Percentiles rank a stretch among this genome's conserved stretches.
phyloP scores from a whole-genome alignment of 1,284 basidiomycete genomes.

The Trichosporon inkin region DNA sequence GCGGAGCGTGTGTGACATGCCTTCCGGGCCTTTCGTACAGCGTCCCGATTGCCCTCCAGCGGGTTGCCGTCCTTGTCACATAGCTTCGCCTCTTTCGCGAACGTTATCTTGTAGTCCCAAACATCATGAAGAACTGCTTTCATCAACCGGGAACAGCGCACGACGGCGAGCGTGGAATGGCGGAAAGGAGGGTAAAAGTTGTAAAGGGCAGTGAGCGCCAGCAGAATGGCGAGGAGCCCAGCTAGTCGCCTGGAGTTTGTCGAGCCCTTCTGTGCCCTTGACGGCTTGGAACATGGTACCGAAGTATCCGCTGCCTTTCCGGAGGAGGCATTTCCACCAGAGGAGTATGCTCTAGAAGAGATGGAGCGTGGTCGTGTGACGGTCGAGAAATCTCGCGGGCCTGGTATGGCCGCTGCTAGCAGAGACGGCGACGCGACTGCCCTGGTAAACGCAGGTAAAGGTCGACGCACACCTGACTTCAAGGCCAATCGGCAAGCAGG shows the following conservation, averaged over 20 bases:
- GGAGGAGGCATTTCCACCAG: too few species aligned
- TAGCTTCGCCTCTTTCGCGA: slow-evolving; percentile 53
- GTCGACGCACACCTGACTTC: not conserved
- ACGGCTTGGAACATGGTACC: not conserved
- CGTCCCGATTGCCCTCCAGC: slow-evolving; percentile 53
- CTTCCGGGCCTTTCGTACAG: slow-evolving; percentile 60
- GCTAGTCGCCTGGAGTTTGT: not conserved
- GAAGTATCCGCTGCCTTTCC: too few species aligned
- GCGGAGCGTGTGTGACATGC: slow-evolving; percentile 79
- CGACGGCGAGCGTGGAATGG: slow-evolving; percentile 51
- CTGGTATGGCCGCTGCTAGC: too few species aligned
- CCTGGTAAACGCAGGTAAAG: too few species aligned
- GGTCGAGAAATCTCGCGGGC: not conserved
- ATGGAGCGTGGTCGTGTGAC: not conserved
- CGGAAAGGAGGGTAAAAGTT: slow-evolving; percentile 50
- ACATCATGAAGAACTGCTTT: slow-evolving; percentile 55
- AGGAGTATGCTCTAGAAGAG: not conserved
- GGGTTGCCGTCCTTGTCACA: slow-evolving; percentile 25
- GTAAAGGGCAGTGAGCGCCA: slow-evolving; percentile 46
- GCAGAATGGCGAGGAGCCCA: slow-evolving; percentile 24
- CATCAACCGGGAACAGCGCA: slow-evolving; percentile 64
- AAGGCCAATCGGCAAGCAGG: not conserved
- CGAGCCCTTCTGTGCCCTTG: not conserved
- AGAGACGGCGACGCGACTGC: too few species aligned
- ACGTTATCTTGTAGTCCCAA: slow-evolving; percentile 78